A percentile compares a stretch with the other conserved stretches of the same genome.
These are phyloP conservation scores for Solanum clarkiae DNA, from an alignment of 257 asterid species.

Conservation along the genomic window DNA sequence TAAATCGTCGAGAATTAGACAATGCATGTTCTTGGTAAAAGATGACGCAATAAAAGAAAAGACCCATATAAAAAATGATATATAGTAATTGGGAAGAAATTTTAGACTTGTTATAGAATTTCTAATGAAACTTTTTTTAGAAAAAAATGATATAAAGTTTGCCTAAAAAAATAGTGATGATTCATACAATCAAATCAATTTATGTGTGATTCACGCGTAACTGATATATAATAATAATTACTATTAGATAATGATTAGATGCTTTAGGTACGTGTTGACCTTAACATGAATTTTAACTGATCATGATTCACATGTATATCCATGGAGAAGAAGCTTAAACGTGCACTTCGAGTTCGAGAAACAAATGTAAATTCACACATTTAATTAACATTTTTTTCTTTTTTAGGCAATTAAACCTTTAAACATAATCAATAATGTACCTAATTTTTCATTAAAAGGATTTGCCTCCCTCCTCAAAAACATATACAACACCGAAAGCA, in stretches of 20 bases:
- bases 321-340: neutral
- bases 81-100: no score
- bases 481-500: neutral
- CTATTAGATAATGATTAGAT: neutral
- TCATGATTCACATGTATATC: neutral
- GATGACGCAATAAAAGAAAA: no score
- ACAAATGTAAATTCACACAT: neutral
- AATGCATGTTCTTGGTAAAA: no score
- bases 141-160: neutral
- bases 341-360: conserved; percentile 10
- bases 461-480: neutral
- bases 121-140: no score
- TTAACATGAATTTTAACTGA: no score
- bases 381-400: neutral
- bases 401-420: neutral
- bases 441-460: neutral
- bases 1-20: no score
- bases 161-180: neutral
- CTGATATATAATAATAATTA: neutral
- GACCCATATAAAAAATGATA: no score
- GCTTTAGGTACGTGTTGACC: neutral
- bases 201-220: neutral
- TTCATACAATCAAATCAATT: no score
- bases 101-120: no score
- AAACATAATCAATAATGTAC: neutral